A percentile compares a stretch with the other conserved stretches of the same genome.
Evolutionary conservation across 768 basidiomycete species (phyloP).

Genomic region (Ephemerocybe angulata): DNA sequence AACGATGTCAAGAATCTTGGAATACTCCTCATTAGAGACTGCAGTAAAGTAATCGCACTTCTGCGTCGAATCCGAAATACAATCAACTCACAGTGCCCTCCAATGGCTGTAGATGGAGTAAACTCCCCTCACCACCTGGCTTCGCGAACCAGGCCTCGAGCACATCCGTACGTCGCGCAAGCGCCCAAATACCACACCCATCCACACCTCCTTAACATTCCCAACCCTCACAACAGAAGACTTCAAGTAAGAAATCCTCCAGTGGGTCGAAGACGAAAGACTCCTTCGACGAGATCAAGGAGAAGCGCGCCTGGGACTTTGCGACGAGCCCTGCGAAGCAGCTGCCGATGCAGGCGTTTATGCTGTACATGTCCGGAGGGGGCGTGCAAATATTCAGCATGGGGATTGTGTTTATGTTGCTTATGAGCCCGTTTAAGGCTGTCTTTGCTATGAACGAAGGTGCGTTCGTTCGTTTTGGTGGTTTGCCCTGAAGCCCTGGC

Average conservation of each 20-base stretch:
- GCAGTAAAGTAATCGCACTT: conserved; percentile 10
- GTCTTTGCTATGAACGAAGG: conserved; percentile 74
- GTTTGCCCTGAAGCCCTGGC: background rate
- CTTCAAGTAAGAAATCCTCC: conserved; percentile 35
- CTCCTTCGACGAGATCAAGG: conserved; percentile 66
- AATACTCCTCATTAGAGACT: conserved; percentile 13
- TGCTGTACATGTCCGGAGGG: conserved; percentile 98
- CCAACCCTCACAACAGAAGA: background rate
- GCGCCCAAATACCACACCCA: no score
- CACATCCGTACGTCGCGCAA: conserved; percentile 37
- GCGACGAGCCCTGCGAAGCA: conserved; percentile 84
- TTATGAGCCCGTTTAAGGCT: conserved; percentile 83
- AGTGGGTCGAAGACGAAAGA: conserved; percentile 37
- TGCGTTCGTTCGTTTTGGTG: conserved; percentile 32
- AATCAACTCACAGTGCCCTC: background rate
- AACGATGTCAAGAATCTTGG: conserved; percentile 10
- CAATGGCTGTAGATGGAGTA: conserved; percentile 48
- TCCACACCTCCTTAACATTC: background rate
- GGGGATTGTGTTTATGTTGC: conserved; percentile 92
- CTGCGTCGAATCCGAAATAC: background rate
- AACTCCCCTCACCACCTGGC: conserved; percentile 65
- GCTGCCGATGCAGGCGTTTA: conserved; percentile 95
- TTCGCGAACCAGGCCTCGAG: conserved; percentile 42
- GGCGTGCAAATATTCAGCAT: conserved; percentile 97
- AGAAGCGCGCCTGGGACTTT: conserved; percentile 81